Base-by-base conservation (phyloP, 768 basidiomycete species). In the Pisolithus orientalis region DNA sequence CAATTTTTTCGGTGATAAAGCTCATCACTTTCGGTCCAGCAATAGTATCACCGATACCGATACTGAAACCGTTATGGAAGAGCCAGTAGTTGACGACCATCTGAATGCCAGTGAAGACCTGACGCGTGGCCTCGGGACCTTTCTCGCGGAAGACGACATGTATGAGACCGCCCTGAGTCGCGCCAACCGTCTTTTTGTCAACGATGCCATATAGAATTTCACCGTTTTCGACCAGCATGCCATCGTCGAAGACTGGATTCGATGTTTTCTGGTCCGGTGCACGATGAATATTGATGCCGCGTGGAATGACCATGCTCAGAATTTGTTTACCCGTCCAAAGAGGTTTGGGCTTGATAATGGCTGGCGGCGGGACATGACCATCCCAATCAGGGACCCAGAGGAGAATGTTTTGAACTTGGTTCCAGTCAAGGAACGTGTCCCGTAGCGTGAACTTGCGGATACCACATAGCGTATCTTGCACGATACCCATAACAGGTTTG, bases 401-500 rank as follows among this genome's bases (percentile, higher is more conserved):
- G 14, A 99, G 79, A 66, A 98, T 95, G 61, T 99, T 97, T 65
- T 99, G 95, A 10, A 98, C 94, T 39, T 86, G 84, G 51, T 83
- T 85, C 93, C 93, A 96, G 59, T 98, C 96, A 65, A 96, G 72
- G 74, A 98, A 97, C 16, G 85, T 83, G 65, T 98, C 96, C 25
- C 94, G 91, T 6, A 98, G 75, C 0, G 96, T 98, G 66, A 98
- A 93, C 70, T 98, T 98, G 52, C 96, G 87, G 50, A 98, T 85
- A 63, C 96, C 96, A 64, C 94, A 96, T 1, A 99, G 84, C 0
- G 96, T 98, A 65, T 99, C 96, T 68, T 99, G 96, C 29, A 99
- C 95, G 61, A 99, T 98, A 54, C 93, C 96, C 95, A 99, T 99
- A 61, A 97, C 94, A 16, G 95, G 95, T 71, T 97, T 97, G 75